phyloP scores from a whole-genome alignment of 306 rosid genomes.

The Biancaea sappan region DNA sequence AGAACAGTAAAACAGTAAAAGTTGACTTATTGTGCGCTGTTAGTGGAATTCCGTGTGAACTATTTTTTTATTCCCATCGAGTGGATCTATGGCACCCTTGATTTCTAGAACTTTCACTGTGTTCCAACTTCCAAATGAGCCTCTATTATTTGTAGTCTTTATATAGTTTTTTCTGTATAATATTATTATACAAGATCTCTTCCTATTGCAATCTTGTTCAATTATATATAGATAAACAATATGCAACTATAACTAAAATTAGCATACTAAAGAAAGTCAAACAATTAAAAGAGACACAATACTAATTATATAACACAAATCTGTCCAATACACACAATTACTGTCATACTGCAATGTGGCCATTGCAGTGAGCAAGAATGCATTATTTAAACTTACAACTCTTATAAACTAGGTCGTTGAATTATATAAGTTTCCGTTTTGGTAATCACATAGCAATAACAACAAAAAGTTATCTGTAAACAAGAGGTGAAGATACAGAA shows the following conservation, averaged over 20 bases:
- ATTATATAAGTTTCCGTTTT: neutral
- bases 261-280: neutral
- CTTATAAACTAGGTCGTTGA: neutral
- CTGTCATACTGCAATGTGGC: neutral
- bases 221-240: neutral
- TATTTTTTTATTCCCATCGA: neutral
- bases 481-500: neutral
- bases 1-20: neutral
- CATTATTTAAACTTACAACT: neutral
- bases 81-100: neutral
- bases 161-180: neutral
- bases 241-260: neutral
- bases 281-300: neutral
- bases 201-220: neutral
- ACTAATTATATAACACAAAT: neutral
- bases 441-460: neutral
- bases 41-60: neutral
- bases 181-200: neutral
- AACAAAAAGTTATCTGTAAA: neutral
- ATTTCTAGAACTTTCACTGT: neutral
- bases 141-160: neutral
- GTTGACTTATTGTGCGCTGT: neutral
- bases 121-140: neutral
- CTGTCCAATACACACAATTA: neutral
- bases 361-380: neutral